Percentiles rank a stretch among this genome's conserved stretches.
Evolutionary conservation across 306 rosid species (phyloP).

Genomic region (Ziziphus jujuba): DNA sequence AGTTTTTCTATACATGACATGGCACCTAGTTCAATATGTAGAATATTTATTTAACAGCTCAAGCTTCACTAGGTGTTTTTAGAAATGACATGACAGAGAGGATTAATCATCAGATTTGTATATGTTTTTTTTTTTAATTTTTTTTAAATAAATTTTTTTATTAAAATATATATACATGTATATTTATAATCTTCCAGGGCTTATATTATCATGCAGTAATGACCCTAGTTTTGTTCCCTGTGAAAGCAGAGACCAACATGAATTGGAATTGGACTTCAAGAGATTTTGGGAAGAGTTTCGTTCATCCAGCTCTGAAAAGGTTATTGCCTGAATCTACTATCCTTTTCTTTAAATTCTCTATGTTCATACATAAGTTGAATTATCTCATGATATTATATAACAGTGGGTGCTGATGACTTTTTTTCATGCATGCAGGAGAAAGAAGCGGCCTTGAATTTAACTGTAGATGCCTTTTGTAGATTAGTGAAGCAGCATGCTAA

Average conservation of each 20-base stretch:
- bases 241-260: constrained; percentile 86
- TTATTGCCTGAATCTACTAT: constrained; percentile 27
- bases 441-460: constrained; percentile 91
- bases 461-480: constrained; percentile 96
- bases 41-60: no score
- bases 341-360: constrained; percentile 1
- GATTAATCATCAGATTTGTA: background rate
- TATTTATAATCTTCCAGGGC: background rate
- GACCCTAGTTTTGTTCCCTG: constrained; percentile 6
- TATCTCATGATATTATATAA: constrained; percentile 7
- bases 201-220: background rate
- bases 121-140: no score
- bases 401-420: constrained; percentile 23
- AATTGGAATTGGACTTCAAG: constrained; percentile 99
- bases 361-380: constrained; percentile 8
- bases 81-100: background rate
- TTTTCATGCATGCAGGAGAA: constrained; percentile 72
- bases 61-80: no score
- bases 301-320: constrained; percentile 99
- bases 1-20: no score
- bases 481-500: constrained; percentile 89
- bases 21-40: no score
- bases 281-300: constrained; percentile 98
- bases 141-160: no score
- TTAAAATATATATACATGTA: no score